Conservation (phyloP, 2,329 filamentous ascomycete genomes). For the Teratosphaeria gauchensis region DNA sequence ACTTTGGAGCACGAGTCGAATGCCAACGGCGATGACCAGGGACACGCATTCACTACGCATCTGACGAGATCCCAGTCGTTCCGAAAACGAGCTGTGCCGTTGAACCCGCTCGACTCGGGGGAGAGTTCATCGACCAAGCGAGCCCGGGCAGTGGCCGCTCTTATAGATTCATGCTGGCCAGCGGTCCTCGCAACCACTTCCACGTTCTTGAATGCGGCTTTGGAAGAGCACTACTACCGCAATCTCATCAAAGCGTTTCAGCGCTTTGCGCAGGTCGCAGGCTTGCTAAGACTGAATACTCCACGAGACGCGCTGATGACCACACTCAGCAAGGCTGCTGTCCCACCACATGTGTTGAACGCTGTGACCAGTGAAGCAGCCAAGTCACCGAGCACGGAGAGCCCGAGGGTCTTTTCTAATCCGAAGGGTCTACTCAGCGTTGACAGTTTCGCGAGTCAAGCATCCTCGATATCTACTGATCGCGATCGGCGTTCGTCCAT, state of each 20-base stretch:
- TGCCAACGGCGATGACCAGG: constrained; percentile 22
- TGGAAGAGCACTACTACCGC: constrained; percentile 92
- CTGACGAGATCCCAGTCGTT: constrained; percentile 52
- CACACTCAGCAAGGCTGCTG: constrained; percentile 83
- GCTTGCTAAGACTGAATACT: constrained; percentile 71
- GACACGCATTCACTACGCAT: not conserved
- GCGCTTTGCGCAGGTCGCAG: constrained; percentile 89
- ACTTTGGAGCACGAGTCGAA: constrained; percentile 35
- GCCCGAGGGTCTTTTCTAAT: constrained; percentile 55
- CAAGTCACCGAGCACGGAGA: constrained; percentile 36
- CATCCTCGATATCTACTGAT: constrained; percentile 45
- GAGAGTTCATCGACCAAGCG: constrained; percentile 62
- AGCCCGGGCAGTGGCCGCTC: constrained; percentile 65
- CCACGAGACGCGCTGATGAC: constrained; percentile 92
- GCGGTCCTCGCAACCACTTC: constrained; percentile 90
- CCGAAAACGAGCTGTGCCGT: constrained; percentile 65
- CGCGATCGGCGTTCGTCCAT: constrained; percentile 49
- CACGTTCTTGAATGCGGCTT: constrained; percentile 81
- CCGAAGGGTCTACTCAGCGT: constrained; percentile 64
- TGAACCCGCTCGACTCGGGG: constrained; percentile 71
- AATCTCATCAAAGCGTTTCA: constrained; percentile 86
- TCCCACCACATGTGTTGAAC: constrained; percentile 62
- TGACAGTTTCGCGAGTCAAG: constrained; percentile 56
- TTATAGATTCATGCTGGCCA: constrained; percentile 91
- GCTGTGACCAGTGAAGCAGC: constrained; percentile 25